Conservation (phyloP, 1,284 basidiomycete genomes). For the Tremellales sp. region DNA sequence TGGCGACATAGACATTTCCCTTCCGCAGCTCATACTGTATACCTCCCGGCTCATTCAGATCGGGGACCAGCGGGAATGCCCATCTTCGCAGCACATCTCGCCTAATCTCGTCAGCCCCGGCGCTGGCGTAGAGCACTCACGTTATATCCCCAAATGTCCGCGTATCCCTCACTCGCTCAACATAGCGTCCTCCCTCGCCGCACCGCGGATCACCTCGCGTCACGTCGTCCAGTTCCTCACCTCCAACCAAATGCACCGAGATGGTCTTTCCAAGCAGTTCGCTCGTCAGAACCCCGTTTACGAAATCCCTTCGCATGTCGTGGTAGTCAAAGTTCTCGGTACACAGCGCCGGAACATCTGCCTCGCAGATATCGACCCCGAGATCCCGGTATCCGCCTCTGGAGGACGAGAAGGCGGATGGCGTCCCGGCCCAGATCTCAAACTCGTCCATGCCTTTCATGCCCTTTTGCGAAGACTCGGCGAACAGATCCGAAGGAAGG, state of each 20-base stretch:
- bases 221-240: constrained; percentile 12
- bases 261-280: constrained; percentile 95
- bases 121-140: constrained; percentile 48
- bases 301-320: constrained; percentile 85
- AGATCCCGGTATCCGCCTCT: constrained; percentile 45
- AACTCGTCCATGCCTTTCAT: too few species aligned
- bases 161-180: constrained; percentile 82
- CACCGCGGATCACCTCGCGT: background rate
- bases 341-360: constrained; percentile 79
- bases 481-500: constrained; percentile 42
- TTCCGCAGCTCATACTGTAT: constrained; percentile 75
- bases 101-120: constrained; percentile 50
- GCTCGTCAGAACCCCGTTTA: constrained; percentile 92
- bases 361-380: constrained; percentile 53
- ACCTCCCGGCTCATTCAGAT: constrained; percentile 80
- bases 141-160: constrained; percentile 83
- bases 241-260: constrained; percentile 76
- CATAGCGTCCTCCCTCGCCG: constrained; percentile 62
- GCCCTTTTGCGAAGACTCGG: too few species aligned
- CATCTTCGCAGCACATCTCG: constrained; percentile 88
- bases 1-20: constrained; percentile 81
- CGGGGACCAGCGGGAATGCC: constrained; percentile 92
- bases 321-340: constrained; percentile 99
- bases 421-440: constrained; percentile 74
- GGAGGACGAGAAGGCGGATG: constrained; percentile 18